Base-by-base conservation (phyloP, 805 yeast genomes). In the Zygoascus flipseniorum region DNA sequence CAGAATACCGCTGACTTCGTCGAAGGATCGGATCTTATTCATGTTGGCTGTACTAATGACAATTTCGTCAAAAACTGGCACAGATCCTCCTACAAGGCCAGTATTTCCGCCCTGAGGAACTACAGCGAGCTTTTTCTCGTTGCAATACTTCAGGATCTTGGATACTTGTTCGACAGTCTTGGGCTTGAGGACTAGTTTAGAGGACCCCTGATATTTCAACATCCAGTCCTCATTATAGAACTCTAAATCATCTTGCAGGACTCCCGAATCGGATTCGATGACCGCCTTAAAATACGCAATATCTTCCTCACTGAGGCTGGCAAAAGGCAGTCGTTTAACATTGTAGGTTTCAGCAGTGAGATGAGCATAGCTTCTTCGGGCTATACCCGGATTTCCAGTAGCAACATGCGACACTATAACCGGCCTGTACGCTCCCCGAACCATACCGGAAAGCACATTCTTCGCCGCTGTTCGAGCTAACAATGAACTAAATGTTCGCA, bases 71-170 rank as follows among this genome's bases (percentile, higher is more conserved):
- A 89, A 90, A 0, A 90, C 83, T 0, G 97, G 97, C 18, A 83
- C 80, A 5, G 96, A 85, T 4, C 97, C 98, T 58, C 97, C 98
- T 43, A 90, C 98, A 47, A 90, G 76, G 28, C 97, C 97, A 1
- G 97, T 92, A 70, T 92, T 90, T 61, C 98, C 98, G 65, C 97
- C 97, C 71, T 92, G 97, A 14, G 98, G 97, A 9, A 89, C 96
- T 48, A 90, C 81, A 0, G 97, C 96, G 31, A 90, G 69, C 56
- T 77, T 79, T 48, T 81, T 70, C 31, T 83, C 86, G 64, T 86
- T 85, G 73, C 96, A 88, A 70, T 89, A 85, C 66, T 80, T 81
- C 65, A 92, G 65, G 57, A 92, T 87, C 61, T 80, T 65, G 1
- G 90, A 76, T 16, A 92, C 83, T 68, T 90, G 90, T 57, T 84